These are phyloP conservation scores for Wallacemonas sp. DNA, from an alignment of 208 protist genomes.

Conservation along the genomic window DNA sequence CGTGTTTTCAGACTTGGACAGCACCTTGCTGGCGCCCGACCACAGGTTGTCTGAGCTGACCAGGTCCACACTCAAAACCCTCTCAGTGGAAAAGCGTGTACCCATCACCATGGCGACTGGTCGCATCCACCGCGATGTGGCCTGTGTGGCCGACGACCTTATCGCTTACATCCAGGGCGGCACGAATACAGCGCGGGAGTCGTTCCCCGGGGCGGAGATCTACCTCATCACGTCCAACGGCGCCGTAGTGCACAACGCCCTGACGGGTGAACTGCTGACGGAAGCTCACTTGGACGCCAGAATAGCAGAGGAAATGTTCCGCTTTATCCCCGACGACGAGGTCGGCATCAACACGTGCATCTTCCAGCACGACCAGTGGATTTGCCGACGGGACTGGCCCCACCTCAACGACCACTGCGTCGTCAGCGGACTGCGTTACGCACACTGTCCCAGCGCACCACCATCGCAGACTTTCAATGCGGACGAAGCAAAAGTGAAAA, in stretches of 20 bases:
- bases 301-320: conserved; percentile 30
- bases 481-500: not conserved
- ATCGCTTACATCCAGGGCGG: conserved; percentile 21
- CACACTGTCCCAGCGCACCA: conserved; percentile 18
- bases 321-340: not conserved
- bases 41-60: conserved; percentile 40
- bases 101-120: conserved; percentile 46
- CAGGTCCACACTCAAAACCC: conserved; percentile 31
- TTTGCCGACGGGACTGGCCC: conserved; percentile 20
- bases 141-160: conserved; percentile 29
- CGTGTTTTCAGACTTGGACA: conserved; percentile 58
- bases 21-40: conserved; percentile 41
- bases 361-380: conserved; percentile 36
- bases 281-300: conserved; percentile 16
- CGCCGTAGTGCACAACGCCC: conserved; percentile 42
- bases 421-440: conserved; percentile 23
- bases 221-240: conserved; percentile 64
- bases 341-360: conserved; percentile 23
- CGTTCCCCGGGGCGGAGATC: not conserved
- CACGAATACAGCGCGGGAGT: not conserved
- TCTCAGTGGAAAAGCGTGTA: conserved; percentile 26
- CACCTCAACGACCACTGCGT: conserved; percentile 28
- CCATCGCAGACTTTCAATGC: not conserved
- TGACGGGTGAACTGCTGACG: conserved; percentile 21
- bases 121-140: conserved; percentile 37